Base-by-base conservation (phyloP, 495 filamentous ascomycete species). In the Annulohypoxylon stygium region DNA sequence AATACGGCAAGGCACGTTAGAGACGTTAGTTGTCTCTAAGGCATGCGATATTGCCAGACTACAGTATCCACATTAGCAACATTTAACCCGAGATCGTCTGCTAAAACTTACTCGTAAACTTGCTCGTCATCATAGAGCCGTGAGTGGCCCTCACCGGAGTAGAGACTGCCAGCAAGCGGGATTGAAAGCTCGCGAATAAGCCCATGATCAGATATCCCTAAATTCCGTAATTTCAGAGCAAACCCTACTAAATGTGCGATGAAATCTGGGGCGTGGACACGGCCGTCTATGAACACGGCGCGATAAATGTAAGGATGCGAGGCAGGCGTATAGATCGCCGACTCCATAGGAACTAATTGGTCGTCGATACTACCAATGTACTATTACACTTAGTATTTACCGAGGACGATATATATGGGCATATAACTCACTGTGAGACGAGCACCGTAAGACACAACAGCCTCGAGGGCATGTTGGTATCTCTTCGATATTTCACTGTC, bases 211-310 rank as follows among this genome's bases (percentile, higher is more conserved):
- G 92, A 87, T 23, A 98, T 87, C 3, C 96, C 96, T 14, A 97
- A 87, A 73, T 99, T 99, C 50, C 96, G 91, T 26, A 99, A 84
- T 74, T 97, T 98, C 66, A 98, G 86, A 1, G 93, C 90, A 78
- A 99, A 98, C 54, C 95, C 97, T 26, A 98, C 92, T 2, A 99
- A 85, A 75, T 97, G 93, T 3, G 93, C 93, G 11, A 99, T 87
- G 75, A 98, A 98, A 77, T 97, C 94, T 5, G 96, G 94, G 7
- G 95, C 91, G 76, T 99, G 95, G 33, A 97, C 88, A 68, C 94
- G 88, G 39, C 95, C 93, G 79, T 98, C 95, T 55, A 99, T 93
- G 77, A 98, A 99, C 5, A 95, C 95, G 33, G 95, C 93, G 25
- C 96, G 89, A 77, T 92, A 95, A 43, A 99, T 95, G 73, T 97